These are phyloP conservation scores for Naganishia friedmannii DNA, from an alignment of 768 basidiomycete genomes.

Conservation along the genomic window DNA sequence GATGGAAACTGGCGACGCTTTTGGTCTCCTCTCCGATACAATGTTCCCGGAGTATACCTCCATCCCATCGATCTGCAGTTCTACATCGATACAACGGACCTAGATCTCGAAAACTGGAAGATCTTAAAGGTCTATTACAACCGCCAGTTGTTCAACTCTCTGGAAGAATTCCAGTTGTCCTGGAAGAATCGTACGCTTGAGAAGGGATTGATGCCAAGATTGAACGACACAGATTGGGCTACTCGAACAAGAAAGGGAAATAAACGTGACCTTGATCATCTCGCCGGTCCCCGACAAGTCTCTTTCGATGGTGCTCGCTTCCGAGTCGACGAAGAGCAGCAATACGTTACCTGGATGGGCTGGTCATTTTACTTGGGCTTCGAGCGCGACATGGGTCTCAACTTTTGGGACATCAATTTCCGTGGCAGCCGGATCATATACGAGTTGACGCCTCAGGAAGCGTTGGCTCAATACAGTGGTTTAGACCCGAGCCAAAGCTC, in stretches of 20 bases:
- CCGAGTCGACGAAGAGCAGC: constrained; percentile 58
- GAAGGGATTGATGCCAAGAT: constrained; percentile 50
- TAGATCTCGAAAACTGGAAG: constrained; percentile 59
- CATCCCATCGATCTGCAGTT: constrained; percentile 61
- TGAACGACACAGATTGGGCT: constrained; percentile 49
- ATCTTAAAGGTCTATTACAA: constrained; percentile 63
- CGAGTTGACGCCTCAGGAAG: constrained; percentile 65
- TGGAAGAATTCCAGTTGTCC: constrained; percentile 59
- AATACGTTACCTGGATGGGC: constrained; percentile 68
- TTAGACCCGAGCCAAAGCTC: constrained; percentile 64
- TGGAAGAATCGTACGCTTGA: constrained; percentile 60
- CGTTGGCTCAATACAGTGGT: constrained; percentile 52
- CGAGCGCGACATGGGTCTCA: constrained; percentile 62
- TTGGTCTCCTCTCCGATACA: constrained; percentile 52
- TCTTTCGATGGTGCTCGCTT: constrained; percentile 63
- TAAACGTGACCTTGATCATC: constrained; percentile 62
- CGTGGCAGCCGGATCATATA: constrained; percentile 63
- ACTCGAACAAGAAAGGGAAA: constrained; percentile 56
- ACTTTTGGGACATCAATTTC: constrained; percentile 53
- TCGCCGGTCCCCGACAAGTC: constrained; percentile 65
- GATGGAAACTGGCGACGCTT: constrained; percentile 62
- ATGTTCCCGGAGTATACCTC: constrained; percentile 59
- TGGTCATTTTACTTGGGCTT: constrained; percentile 65
- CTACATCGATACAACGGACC: constrained; percentile 62
- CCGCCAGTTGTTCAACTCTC: constrained; percentile 59